Evolutionary conservation across 495 filamentous ascomycete genomes (phyloP).

Genomic region (Aspergillus ostianus): DNA sequence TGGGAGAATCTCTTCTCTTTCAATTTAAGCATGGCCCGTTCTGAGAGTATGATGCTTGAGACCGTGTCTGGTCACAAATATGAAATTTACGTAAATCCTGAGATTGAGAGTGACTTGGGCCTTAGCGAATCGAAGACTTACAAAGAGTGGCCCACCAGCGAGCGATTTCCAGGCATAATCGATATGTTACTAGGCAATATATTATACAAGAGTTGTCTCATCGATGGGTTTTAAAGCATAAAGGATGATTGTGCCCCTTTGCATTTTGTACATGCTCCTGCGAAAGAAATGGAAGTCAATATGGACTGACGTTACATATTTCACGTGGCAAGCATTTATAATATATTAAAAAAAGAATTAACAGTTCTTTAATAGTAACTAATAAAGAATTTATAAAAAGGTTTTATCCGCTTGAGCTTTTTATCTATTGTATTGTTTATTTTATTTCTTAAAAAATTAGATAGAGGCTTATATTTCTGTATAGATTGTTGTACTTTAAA

Average conservation of each 20-base stretch:
- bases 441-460: no score
- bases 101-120: neutral
- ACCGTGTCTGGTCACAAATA: conserved; percentile 1
- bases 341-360: no score
- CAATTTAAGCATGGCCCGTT: conserved; percentile 2
- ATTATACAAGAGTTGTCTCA: conserved; percentile 7
- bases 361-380: no score
- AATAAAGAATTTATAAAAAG: no score
- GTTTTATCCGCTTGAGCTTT: no score
- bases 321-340: no score
- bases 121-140: conserved; percentile 5
- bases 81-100: conserved; percentile 6
- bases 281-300: no score
- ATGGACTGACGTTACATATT: no score
- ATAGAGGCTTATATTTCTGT: no score
- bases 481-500: no score
- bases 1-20: neutral
- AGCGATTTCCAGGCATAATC: conserved; percentile 8
- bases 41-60: conserved; percentile 7
- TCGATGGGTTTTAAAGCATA: conserved; percentile 7
- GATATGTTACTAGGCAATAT: conserved; percentile 9
- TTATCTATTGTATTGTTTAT: no score
- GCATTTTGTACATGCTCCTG: neutral
- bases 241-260: conserved; percentile 3
- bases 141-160: conserved; percentile 5